Base-by-base conservation (phyloP, 2,329 filamentous ascomycete genomes). In the Beauveria sp. region DNA sequence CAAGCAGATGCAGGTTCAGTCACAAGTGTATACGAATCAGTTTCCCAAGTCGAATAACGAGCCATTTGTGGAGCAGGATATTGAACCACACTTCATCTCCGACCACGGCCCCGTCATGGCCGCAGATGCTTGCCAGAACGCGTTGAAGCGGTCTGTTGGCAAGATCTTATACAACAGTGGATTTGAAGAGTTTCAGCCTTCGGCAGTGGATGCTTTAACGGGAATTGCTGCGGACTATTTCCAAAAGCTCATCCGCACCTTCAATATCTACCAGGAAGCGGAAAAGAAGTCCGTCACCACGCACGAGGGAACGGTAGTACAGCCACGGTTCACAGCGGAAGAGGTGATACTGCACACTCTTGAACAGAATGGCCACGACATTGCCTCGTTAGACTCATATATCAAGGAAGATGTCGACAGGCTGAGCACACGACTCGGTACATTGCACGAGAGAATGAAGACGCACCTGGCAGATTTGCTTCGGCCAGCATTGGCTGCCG, bases 1-100 rank as follows among this genome's bases (percentile, higher is more conserved):
- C 72, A 99, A 98, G 78, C 95, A 99, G 77, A 99, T 99, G 95
- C 95, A 99, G 76, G 86, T 98, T 59, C 95, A 99, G 73, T 91
- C 92, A 57, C 95, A 95, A 89, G 90, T 96, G 71, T 99, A 99
- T 72, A 90, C 93, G 70, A 99, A 99, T 70, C 95, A 99, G 73
- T 99, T 99, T 69, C 92, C 93, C 66, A 97, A 96, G 75, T 96
- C 96, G 71, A 91, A 96, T 65, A 90, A 90, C 1, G 88, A 93
- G 70, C 90, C 91, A 0, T 97, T 99, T 65, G 77, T 88, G 20
- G 95, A 99, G 75, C 82, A 85, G 47, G 95, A 98, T 70, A 86
- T 95, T 58, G 88, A 92, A 56, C 85, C 92, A n/a, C 89, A 95
- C 70, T 93, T 97, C 60, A 86, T 95, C 60, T 90, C 90, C 43